Evolutionary conservation across 2,329 filamentous ascomycete genomes (phyloP).

Genomic region (Alternaria atra): DNA sequence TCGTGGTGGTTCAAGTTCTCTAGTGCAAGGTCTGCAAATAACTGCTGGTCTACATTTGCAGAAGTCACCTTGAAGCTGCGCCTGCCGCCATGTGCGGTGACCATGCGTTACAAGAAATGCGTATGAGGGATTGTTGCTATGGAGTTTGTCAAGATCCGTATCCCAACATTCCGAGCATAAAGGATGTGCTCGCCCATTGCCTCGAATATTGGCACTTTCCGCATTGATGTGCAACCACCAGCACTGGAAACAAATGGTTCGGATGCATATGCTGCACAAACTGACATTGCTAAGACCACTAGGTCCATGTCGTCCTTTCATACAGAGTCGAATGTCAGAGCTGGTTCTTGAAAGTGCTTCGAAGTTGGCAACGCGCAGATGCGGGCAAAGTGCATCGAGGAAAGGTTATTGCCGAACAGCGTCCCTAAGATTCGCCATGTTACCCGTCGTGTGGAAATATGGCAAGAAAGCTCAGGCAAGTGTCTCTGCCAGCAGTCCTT

Average conservation of each 20-base stretch:
- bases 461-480: no score
- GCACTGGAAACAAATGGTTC: background rate
- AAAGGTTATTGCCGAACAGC: background rate
- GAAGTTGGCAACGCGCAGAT: background rate
- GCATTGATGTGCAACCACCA: background rate
- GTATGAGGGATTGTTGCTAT: background rate
- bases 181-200: background rate
- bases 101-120: background rate
- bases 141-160: background rate
- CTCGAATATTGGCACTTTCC: background rate
- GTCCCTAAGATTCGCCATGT: no score
- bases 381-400: background rate
- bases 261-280: background rate
- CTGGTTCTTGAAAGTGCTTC: background rate
- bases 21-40: background rate
- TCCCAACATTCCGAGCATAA: background rate
- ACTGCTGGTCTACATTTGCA: background rate
- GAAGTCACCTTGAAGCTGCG: background rate
- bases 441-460: no score
- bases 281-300: background rate
- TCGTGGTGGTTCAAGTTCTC: background rate
- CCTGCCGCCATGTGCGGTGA: background rate
- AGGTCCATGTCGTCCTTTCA: background rate
- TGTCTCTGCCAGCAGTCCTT: no score
- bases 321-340: background rate